Base-by-base conservation (phyloP, 805 yeast genomes). In the Candida boidinii region DNA sequence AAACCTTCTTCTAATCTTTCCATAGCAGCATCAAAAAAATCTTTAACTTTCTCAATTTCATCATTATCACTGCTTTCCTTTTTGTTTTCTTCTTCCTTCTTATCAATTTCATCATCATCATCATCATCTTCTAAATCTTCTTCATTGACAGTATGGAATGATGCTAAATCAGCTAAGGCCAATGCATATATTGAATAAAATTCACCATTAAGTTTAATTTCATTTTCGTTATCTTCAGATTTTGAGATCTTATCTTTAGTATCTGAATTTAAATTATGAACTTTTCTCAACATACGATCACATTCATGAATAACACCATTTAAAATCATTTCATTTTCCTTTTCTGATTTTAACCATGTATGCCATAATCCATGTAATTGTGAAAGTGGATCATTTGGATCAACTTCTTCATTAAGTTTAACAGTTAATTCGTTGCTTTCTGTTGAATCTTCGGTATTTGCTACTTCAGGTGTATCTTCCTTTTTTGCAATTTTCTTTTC, bases 271-370 rank as follows among this genome's bases (percentile, higher is more conserved):
- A 49, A 51, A 28, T 53, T 47, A 23, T 48, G 44, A 17, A 60
- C 42, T 35, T 67, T 65, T 50, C 88, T 65, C 42, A 87, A 63
- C 22, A 86, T 53, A 31, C 94, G 60, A 48, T 90, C 96, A 60
- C 95, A 82, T 52, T 90, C 96, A 46, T 88, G 95, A n/a, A 90
- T 70, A 4, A 88, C 68, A 17, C 96, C 96, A 47, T 87, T 82
- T 37, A 82, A 51, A 23, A 82, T 68, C 39, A 76, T 57, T 48
- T 79, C 83, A 41, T 70, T 73, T 16, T 78, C 80, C 36, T 71
- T 70, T 4, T 70, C 74, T 2, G 80, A 64, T 4, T 61, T 52
- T 26, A 58, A 46, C 56, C 73, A 84, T 4, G 84, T 76, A 12
- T 62, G 57, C 81, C 88, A 85, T 26, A 88, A 58, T 1, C 82